Percentiles rank a stretch among this genome's conserved stretches.
Evolutionary conservation across 371 early-diverging fungal species (phyloP).

Genomic region (Mucor lusitanicus): DNA sequence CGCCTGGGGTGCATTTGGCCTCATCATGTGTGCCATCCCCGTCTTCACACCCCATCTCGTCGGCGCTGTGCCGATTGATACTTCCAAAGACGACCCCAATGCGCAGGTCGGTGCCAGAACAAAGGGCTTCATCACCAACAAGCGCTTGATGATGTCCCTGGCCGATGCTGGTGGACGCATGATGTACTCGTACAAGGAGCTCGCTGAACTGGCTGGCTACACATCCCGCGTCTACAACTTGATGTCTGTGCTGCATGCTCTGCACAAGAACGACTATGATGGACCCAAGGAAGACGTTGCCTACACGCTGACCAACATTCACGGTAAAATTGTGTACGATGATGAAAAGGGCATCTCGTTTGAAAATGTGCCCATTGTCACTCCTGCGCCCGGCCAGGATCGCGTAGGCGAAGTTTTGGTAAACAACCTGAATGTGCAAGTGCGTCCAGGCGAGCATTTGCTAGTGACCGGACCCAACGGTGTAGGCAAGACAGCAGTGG

Average conservation of each 20-base stretch:
- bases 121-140: slow-evolving; percentile 89
- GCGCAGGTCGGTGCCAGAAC: slow-evolving; percentile 69
- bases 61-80: slow-evolving; percentile 8
- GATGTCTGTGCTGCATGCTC: slow-evolving; percentile 66
- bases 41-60: slow-evolving; percentile 74
- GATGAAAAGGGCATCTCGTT: slow-evolving; percentile 55
- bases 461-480: slow-evolving; percentile 83
- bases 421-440: slow-evolving; percentile 56
- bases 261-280: slow-evolving; percentile 54
- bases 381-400: slow-evolving; percentile 64
- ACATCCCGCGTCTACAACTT: slow-evolving; percentile 83
- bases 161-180: slow-evolving; percentile 93
- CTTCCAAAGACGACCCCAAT: slow-evolving; percentile 28
- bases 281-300: slow-evolving; percentile 21
- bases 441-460: slow-evolving; percentile 69
- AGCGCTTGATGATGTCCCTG: slow-evolving; percentile 78
- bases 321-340: slow-evolving; percentile 45
- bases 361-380: slow-evolving; percentile 68
- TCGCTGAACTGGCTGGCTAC: slow-evolving; percentile 85
- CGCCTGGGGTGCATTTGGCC: slow-evolving; percentile 72
- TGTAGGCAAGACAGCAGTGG: slow-evolving; percentile 79
- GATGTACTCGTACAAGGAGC: slow-evolving; percentile 88
- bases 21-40: slow-evolving; percentile 79
- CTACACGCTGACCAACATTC: slow-evolving; percentile 54
- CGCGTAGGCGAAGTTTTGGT: slow-evolving; percentile 70